Percentiles rank a stretch among this genome's conserved stretches.
Conservation (phyloP, 139 green algal species). For the Micromonas commoda region DNA sequence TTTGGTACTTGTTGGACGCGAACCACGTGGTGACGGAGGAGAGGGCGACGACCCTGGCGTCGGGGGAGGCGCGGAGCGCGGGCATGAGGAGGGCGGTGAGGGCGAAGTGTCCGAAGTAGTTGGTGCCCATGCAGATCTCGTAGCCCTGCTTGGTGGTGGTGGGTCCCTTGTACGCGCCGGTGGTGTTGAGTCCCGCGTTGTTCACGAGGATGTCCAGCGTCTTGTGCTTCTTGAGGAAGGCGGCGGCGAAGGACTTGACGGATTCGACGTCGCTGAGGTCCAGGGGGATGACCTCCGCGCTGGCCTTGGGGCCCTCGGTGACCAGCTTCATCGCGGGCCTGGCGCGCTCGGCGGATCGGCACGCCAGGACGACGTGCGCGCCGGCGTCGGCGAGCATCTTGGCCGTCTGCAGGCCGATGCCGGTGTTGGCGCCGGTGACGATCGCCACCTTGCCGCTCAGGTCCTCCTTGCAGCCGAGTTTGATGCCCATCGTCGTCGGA, state of each 20-base stretch:
- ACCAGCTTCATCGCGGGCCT: not conserved
- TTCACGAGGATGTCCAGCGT: slow-evolving; percentile 30
- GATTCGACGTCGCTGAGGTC: slow-evolving; percentile 18
- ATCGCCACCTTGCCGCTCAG: slow-evolving; percentile 19
- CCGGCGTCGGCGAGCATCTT: slow-evolving; percentile 16
- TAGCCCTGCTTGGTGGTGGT: slow-evolving; percentile 15
- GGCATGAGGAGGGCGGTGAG: slow-evolving; percentile 13
- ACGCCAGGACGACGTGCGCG: not conserved
- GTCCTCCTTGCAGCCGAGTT: not conserved
- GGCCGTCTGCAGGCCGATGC: slow-evolving; percentile 26
- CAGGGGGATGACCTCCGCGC: slow-evolving; percentile 13
- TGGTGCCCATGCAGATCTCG: slow-evolving; percentile 27
- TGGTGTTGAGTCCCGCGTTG: slow-evolving; percentile 21
- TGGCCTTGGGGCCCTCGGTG: not conserved
- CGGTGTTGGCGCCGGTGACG: slow-evolving; percentile 39
- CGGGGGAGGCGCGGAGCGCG: not conserved
- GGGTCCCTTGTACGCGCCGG: not conserved
- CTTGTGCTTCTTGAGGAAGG: slow-evolving; percentile 27
- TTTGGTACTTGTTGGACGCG: slow-evolving; percentile 25
- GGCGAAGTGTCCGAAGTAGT: slow-evolving; percentile 30
- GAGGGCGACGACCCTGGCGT: slow-evolving; percentile 19
- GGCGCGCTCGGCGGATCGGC: not conserved
- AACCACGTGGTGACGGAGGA: slow-evolving; percentile 25
- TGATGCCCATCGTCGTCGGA: slow-evolving; percentile 13
- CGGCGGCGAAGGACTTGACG: not conserved